Base-by-base conservation (phyloP, 371 early-diverging fungal species). In the Mucor racemosus region DNA sequence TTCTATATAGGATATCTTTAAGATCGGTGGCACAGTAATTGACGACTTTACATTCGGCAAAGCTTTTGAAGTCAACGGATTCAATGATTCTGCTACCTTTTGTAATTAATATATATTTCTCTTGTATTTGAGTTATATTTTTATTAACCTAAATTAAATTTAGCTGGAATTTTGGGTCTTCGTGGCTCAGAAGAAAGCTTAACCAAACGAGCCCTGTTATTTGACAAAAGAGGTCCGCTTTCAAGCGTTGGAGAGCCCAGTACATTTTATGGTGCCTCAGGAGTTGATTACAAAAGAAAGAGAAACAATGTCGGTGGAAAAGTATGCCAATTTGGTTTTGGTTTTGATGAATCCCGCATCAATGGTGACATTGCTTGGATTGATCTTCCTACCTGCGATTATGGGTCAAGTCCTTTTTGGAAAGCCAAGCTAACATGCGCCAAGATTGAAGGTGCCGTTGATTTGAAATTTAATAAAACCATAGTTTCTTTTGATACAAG, bases 351-450 rank as follows among this genome's bases (percentile, higher is more conserved):
- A 53, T 57, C 58, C 8, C 59, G 74, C 8, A 76, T 77, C 62
- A 66, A 76, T 21, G 79, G 81, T 46, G 59, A 71, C 15, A 72
- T 81, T 61, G 74, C 77, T 15, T 82, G 75, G 57, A 44, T 82
- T 33, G 59, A 72, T 0, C 38, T 77, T 13, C 80, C 80, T 17
- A 78, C 73, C 4, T 79, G 77, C 50, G 77, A 78, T n/a, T 77
- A 72, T 59, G 74, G 80, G 17, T 56, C 64, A 3, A 74, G 76
- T 0, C 78, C 75, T 21, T 82, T 74, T 48, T 82, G 80, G 80
- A 82, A 82, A 42, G 67, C 78, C 4, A 66, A 64, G 13, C 33
- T 82, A 13, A 75, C 56, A 14, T 77, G 77, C 61, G 74, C 76
- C 38, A 76, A 74, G n/a, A 65, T 79, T 35, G 77, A 76, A 26